phyloP scores from a whole-genome alignment of 495 filamentous ascomycete species.

The Achaetomiella virescens region DNA sequence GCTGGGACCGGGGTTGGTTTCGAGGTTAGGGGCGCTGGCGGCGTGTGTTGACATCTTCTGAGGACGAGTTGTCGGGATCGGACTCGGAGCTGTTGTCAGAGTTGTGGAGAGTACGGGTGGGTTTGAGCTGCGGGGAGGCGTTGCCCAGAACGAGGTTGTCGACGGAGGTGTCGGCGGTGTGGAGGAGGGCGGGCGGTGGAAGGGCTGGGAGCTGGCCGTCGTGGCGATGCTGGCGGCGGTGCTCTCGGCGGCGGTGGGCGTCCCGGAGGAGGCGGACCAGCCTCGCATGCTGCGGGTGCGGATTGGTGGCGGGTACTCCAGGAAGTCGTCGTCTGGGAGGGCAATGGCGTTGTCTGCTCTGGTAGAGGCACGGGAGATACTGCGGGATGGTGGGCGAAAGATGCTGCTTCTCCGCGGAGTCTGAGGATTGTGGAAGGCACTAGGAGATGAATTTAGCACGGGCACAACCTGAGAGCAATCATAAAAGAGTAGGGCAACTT shows the following conservation, averaged over 20 bases:
- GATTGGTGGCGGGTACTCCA: conserved; percentile 11
- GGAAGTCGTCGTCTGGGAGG: conserved; percentile 10
- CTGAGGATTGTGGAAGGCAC: not conserved
- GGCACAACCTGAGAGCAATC: not conserved
- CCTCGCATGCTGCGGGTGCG: conserved; percentile 32
- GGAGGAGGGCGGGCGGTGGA: conserved; percentile 35
- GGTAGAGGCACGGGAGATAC: not conserved
- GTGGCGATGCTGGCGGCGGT: conserved; percentile 30
- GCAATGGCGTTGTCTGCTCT: not conserved
- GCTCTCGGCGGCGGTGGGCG: conserved; percentile 29
- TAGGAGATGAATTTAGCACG: not conserved
- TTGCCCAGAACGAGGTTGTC: conserved; percentile 24
- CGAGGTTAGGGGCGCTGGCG: not conserved
- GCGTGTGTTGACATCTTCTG: not conserved
- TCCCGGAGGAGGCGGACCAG: conserved; percentile 39
- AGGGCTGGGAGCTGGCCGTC: conserved; percentile 35
- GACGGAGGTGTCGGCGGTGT: conserved; percentile 40
- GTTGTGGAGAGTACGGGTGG: conserved; percentile 4
- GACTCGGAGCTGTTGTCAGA: not conserved
- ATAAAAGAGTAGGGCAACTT: not conserved
- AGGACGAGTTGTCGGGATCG: not conserved
- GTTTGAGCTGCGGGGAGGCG: conserved; percentile 16
- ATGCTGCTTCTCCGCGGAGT: conserved; percentile 4
- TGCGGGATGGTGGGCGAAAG: not conserved
- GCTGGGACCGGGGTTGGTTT: not conserved